Conservation (phyloP, 495 filamentous ascomycete genomes). For the Neurospora cerealis region DNA sequence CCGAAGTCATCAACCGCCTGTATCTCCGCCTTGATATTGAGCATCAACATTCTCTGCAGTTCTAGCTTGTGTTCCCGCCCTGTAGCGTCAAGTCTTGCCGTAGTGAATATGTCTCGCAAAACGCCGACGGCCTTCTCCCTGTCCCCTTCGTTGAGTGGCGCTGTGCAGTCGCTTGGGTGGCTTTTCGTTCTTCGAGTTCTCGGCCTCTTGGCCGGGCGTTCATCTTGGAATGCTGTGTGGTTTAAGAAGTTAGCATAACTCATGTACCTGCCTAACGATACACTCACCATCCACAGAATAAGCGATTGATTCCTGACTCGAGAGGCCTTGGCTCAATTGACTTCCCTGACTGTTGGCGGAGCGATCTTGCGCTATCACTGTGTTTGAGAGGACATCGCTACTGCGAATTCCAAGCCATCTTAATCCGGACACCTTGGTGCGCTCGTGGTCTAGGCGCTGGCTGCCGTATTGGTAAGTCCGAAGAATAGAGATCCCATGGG, state of each 20-base stretch:
- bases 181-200: not conserved
- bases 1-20: conserved; percentile 61
- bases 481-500: conserved; percentile 78
- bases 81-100: not conserved
- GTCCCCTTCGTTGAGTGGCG: conserved; percentile 2
- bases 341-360: conserved; percentile 2
- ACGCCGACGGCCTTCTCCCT: conserved; percentile 43
- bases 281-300: conserved; percentile 2
- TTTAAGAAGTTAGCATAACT: not conserved
- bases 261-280: not conserved
- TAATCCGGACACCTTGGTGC: conserved; percentile 46
- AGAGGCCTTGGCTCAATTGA: conserved; percentile 7
- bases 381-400: conserved; percentile 38
- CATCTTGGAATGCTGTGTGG: not conserved
- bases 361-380: not conserved
- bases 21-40: conserved; percentile 84
- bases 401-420: conserved; percentile 68
- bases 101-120: conserved; percentile 38
- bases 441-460: conserved; percentile 57
- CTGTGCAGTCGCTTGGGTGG: not conserved
- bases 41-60: conserved; percentile 76
- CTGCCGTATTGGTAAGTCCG: conserved; percentile 86
- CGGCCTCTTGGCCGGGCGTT: conserved; percentile 7
- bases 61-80: conserved; percentile 47
- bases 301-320: conserved; percentile 11